phyloP scores from a whole-genome alignment of 2,329 filamentous ascomycete genomes.

The Chrysoporthe cubensis region DNA sequence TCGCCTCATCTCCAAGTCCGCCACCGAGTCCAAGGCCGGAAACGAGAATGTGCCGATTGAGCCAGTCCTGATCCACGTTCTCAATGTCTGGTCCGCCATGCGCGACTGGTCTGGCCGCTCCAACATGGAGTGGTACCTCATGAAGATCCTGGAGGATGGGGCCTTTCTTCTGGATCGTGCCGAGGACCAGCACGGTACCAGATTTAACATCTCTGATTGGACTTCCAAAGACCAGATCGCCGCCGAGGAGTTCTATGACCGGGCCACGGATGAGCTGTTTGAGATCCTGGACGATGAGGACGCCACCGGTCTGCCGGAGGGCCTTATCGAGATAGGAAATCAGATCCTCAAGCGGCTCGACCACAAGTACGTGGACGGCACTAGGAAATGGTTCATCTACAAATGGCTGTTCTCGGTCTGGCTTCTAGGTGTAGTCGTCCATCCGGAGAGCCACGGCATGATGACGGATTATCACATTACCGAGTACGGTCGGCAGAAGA shows the following conservation, averaged over 20 bases:
- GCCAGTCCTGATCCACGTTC: conserved; percentile 78
- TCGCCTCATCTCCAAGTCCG: conserved; percentile 77
- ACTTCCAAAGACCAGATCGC: conserved; percentile 79
- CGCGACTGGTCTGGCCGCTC: conserved; percentile 87
- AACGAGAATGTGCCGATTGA: conserved; percentile 54
- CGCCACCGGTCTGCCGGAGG: conserved; percentile 82
- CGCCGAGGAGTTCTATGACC: conserved; percentile 86
- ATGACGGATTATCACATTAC: conserved; percentile 92
- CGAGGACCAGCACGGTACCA: conserved; percentile 74
- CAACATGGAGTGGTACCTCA: conserved; percentile 91
- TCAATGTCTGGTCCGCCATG: conserved; percentile 86
- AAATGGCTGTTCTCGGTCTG: conserved; percentile 94
- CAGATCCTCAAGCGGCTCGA: conserved; percentile 81
- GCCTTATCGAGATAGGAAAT: conserved; percentile 81
- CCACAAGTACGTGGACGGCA: conserved; percentile 71
- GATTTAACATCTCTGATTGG: conserved; percentile 73
- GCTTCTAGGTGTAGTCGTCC: conserved; percentile 79
- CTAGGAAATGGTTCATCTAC: conserved; percentile 81
- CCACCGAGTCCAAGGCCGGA: conserved; percentile 73
- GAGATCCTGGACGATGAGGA: conserved; percentile 84
- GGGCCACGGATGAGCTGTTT: conserved; percentile 80
- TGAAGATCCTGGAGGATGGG: conserved; percentile 92
- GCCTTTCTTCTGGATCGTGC: conserved; percentile 87
- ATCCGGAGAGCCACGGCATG: conserved; percentile 80
- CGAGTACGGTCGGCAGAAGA: conserved; percentile 84